Percentiles rank a stretch among this genome's conserved stretches.
phyloP scores from a whole-genome alignment of 768 basidiomycete genomes.

The Podaxis sp. region DNA sequence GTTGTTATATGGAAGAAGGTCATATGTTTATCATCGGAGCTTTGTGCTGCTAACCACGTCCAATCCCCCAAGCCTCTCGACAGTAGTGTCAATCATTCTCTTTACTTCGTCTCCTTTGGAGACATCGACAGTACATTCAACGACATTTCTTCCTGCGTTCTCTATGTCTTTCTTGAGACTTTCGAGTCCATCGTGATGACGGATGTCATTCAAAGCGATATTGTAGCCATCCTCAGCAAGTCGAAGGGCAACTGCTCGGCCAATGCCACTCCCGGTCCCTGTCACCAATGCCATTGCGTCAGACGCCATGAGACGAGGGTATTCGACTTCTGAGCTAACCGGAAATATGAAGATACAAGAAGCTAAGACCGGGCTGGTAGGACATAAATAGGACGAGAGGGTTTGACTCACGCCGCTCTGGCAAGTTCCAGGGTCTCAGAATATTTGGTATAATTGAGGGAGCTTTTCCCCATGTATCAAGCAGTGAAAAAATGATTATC shows the following conservation, averaged over 20 bases:
- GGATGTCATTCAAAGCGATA: constrained; percentile 45
- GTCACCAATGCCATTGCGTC: constrained; percentile 32
- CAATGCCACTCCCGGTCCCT: constrained; percentile 45
- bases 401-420: neutral
- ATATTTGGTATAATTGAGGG: neutral
- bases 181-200: constrained; percentile 28
- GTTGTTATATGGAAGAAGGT: neutral
- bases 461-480: neutral
- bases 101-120: constrained; percentile 41
- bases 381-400: neutral
- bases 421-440: neutral
- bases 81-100: constrained; percentile 33
- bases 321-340: neutral
- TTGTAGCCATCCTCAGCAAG: constrained; percentile 49
- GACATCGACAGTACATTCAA: constrained; percentile 36
- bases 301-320: neutral
- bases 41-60: constrained; percentile 40
- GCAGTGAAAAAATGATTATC: too few relatives aligned
- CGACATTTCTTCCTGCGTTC: constrained; percentile 24
- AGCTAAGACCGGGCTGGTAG: neutral
- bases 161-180: constrained; percentile 28
- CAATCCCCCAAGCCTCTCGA: constrained; percentile 38
- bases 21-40: neutral
- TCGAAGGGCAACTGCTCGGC: constrained; percentile 44
- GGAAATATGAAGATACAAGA: neutral